Percentiles rank a stretch among this genome's conserved stretches.
phyloP scores from a whole-genome alignment of 177 flowering plant species.

The Vitis hybrid region DNA sequence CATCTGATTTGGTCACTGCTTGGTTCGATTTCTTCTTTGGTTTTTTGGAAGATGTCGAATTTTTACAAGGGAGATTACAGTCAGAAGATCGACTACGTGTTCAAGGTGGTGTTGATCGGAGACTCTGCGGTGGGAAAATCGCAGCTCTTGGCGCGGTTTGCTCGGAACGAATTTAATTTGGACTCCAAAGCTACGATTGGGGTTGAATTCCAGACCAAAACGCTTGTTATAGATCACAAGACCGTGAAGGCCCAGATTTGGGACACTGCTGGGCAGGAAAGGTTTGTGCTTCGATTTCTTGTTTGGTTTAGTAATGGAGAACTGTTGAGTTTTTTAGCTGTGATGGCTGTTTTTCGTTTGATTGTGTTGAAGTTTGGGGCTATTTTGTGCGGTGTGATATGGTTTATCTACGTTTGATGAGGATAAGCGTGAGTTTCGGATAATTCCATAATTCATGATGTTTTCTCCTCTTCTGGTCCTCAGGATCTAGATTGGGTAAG shows the following conservation, averaged over 20 bases:
- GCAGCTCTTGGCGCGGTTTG: slow-evolving; percentile 56
- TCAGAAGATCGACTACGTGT: slow-evolving; percentile 56
- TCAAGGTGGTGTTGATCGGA: slow-evolving; percentile 57
- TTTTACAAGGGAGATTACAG: slow-evolving; percentile 35
- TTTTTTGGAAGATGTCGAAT: slow-evolving; percentile 35
- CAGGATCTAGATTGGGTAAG: no score
- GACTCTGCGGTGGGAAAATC: slow-evolving; percentile 67
- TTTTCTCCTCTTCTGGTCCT: no score
- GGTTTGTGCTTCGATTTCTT: slow-evolving; percentile 20
- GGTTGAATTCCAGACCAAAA: slow-evolving; percentile 61
- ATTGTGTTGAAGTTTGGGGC: no score
- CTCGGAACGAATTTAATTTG: slow-evolving; percentile 53
- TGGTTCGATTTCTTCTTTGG: neutral
- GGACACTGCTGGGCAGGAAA: slow-evolving; percentile 71
- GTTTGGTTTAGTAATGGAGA: neutral
- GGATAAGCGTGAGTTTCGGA: no score
- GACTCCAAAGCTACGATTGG: slow-evolving; percentile 67
- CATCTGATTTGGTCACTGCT: slow-evolving; percentile 1
- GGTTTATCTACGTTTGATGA: no score
- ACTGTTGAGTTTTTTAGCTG: no score
- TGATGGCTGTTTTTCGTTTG: no score
- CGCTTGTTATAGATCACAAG: slow-evolving; percentile 50
- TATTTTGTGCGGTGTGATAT: no score
- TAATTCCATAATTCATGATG: no score
- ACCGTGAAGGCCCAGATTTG: slow-evolving; percentile 65